phyloP scores from a whole-genome alignment of 164 flowering plant genomes.

The Euptelea pleiosperma region DNA sequence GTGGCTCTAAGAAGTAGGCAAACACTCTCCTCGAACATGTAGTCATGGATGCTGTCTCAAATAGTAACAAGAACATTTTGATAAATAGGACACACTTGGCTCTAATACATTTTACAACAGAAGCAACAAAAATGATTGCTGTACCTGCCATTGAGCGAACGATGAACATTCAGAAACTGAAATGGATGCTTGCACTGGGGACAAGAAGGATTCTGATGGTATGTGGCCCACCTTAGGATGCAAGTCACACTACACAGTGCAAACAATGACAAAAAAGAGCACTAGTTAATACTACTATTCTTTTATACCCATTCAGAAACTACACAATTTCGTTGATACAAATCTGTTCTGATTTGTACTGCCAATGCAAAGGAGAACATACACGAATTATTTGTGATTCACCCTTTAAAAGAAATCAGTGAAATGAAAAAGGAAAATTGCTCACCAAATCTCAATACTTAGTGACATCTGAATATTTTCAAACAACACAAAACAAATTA shows the following conservation, averaged over 20 bases:
- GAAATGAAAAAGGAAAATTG: too few species aligned
- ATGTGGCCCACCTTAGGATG: conserved; percentile 79
- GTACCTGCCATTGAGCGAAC: conserved; percentile 87
- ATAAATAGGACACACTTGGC: neutral
- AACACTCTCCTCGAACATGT: conserved; percentile 91
- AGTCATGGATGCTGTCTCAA: conserved; percentile 57
- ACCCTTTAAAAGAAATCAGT: too few species aligned
- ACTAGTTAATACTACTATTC: too few species aligned
- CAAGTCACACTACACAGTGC: conserved; percentile 61
- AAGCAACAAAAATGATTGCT: neutral
- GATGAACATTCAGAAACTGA: conserved; percentile 61
- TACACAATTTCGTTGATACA: too few species aligned
- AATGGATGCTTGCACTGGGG: conserved; percentile 87
- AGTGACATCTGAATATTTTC: too few species aligned
- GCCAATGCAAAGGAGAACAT: too few species aligned
- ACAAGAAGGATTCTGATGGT: conserved; percentile 56
- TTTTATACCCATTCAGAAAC: too few species aligned
- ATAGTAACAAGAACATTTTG: neutral
- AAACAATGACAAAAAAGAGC: too few species aligned
- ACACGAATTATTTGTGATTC: too few species aligned
- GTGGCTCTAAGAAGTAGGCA: conserved; percentile 76
- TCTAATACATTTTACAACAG: neutral
- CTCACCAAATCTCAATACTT: too few species aligned
- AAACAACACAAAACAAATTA: too few species aligned
- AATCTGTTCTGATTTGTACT: too few species aligned